phyloP scores from a whole-genome alignment of 73 alveolate species.

The Uronychia setigera region DNA sequence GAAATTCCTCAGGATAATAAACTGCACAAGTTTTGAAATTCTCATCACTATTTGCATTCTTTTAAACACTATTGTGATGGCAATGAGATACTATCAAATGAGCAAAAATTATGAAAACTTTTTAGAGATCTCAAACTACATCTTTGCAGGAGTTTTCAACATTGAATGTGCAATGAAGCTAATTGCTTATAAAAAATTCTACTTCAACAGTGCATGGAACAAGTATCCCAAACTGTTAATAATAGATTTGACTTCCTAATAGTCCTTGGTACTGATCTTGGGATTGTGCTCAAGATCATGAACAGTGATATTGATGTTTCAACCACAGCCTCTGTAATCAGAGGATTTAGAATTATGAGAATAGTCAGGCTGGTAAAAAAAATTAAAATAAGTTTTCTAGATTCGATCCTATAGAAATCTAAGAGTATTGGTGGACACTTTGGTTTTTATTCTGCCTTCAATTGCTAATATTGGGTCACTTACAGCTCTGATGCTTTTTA shows the following conservation, averaged over 20 bases:
- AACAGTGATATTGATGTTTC: not conserved
- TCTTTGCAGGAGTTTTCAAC: conserved; percentile 79
- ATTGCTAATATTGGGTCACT: conserved; percentile 89
- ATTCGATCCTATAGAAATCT: not conserved
- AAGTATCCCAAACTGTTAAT: conserved; percentile 47
- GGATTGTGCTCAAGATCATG: conserved; percentile 15
- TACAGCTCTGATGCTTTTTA: conserved; percentile 83
- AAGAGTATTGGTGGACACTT: conserved; percentile 4
- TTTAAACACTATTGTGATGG: conserved; percentile 83
- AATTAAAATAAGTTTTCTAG: too few species aligned
- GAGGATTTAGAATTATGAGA: conserved; percentile 1
- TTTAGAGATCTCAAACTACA: conserved; percentile 69
- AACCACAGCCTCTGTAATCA: not conserved
- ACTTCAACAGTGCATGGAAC: not conserved
- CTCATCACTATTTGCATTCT: conserved; percentile 57
- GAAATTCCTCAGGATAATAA: not conserved
- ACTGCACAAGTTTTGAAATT: conserved; percentile 16
- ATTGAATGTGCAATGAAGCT: conserved; percentile 53
- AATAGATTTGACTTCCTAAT: conserved; percentile 26
- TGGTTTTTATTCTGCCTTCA: conserved; percentile 74
- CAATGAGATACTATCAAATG: conserved; percentile 74
- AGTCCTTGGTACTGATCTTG: not conserved
- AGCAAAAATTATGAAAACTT: conserved; percentile 42
- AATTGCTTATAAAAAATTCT: not conserved
- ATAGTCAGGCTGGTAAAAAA: conserved; percentile 1